Evolutionary conservation across 2,329 filamentous ascomycete species (phyloP).

Genomic region (Sporothrix dimorphospora): DNA sequence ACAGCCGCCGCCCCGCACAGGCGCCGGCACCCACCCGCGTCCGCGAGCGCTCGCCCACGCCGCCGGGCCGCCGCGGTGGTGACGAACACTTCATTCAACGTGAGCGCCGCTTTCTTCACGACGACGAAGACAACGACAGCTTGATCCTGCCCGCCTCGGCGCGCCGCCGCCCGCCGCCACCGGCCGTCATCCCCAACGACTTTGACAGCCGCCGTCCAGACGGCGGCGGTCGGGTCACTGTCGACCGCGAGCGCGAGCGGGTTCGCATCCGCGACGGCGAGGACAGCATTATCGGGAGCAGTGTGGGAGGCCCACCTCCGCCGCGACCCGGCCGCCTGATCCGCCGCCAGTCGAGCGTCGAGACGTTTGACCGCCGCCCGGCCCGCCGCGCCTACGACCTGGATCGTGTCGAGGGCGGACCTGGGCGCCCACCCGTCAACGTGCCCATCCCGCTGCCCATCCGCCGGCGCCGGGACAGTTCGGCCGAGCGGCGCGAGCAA

Average conservation of each 20-base stretch:
- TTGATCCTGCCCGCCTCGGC: constrained; percentile 7
- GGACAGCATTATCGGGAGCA: constrained; percentile 45
- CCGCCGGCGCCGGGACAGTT: constrained; percentile 20
- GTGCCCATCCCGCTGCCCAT: constrained; percentile 17
- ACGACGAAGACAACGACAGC: constrained; percentile 49
- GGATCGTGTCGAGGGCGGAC: constrained; percentile 33
- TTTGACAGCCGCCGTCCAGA: constrained; percentile 57
- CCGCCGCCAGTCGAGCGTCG: constrained; percentile 83
- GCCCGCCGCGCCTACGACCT: constrained; percentile 28
- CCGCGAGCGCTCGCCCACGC: constrained; percentile 42
- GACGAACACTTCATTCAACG: constrained; percentile 48
- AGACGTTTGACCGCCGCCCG: constrained; percentile 83
- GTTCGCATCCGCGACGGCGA: constrained; percentile 46
- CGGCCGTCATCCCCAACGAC: constrained; percentile 38
- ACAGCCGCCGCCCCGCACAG: constrained; percentile 33
- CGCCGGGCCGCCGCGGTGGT: constrained; percentile 42
- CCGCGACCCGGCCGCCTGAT: constrained; percentile 67
- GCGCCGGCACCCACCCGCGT: constrained; percentile 38
- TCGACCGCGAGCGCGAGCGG: background rate
- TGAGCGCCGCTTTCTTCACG: constrained; percentile 55
- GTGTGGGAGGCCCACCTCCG: constrained; percentile 52
- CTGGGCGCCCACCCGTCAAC: constrained; percentile 45
- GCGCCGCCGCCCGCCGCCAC: constrained; percentile 41
- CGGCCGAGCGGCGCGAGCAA: constrained; percentile 19
- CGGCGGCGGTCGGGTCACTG: too few relatives aligned